phyloP scores from a whole-genome alignment of 768 basidiomycete species.

The Leucocoprinus sp. region DNA sequence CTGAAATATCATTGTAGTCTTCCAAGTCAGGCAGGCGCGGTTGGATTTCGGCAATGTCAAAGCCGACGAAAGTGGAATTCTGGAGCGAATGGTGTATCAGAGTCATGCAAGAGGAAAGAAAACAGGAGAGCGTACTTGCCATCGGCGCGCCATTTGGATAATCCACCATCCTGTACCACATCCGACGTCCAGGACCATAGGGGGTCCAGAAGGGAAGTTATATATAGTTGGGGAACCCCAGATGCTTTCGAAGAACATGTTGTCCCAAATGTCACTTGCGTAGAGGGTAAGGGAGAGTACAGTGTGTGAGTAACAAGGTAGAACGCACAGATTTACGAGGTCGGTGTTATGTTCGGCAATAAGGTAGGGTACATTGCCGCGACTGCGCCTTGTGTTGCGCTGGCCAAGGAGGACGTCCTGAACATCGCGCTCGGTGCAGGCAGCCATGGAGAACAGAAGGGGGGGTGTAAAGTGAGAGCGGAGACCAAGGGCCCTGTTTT shows the following conservation, averaged over 20 bases:
- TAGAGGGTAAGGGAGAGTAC: background rate
- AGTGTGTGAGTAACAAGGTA: conserved; percentile 24
- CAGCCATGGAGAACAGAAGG: conserved; percentile 13
- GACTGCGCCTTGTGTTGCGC: conserved; percentile 30
- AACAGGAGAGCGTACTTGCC: conserved; percentile 40
- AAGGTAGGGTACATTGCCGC: conserved; percentile 49
- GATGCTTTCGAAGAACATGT: conserved; percentile 50
- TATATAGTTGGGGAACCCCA: conserved; percentile 45
- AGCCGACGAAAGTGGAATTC: conserved; percentile 50
- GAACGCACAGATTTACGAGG: conserved; percentile 53
- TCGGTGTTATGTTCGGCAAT: conserved; percentile 35
- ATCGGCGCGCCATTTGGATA: conserved; percentile 57
- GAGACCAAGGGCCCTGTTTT: conserved; percentile 5
- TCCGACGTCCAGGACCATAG: conserved; percentile 55
- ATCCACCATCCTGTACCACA: conserved; percentile 69
- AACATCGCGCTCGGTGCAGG: conserved; percentile 33
- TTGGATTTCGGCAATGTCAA: conserved; percentile 49
- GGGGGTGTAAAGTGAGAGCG: conserved; percentile 13
- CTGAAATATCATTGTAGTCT: conserved; percentile 32
- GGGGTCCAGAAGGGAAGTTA: conserved; percentile 42
- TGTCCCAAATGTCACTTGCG: conserved; percentile 63
- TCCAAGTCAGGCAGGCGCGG: conserved; percentile 35
- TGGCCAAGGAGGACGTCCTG: conserved; percentile 35
- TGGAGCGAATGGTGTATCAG: conserved; percentile 17
- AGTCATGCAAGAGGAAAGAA: background rate